Conservation (phyloP, 2,329 filamentous ascomycete genomes). For the Ilyonectria sp. region DNA sequence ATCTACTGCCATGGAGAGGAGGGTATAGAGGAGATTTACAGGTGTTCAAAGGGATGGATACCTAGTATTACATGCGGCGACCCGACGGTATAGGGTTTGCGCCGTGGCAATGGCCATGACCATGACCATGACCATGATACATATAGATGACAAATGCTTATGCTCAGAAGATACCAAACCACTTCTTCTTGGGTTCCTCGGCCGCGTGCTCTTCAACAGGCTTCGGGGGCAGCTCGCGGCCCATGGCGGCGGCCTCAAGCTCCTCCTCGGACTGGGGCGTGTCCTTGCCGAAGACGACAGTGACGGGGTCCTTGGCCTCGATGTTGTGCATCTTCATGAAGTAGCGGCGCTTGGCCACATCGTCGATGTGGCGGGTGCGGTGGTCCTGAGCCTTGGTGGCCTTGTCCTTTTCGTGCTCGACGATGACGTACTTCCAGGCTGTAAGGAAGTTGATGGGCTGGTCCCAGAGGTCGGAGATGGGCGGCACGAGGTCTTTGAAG, state of each 20-base stretch:
- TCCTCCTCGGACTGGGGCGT: conserved; percentile 55
- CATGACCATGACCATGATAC: conserved; percentile 21
- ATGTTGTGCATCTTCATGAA: conserved; percentile 91
- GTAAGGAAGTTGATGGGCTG: conserved; percentile 79
- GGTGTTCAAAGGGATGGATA: conserved; percentile 32
- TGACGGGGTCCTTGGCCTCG: conserved; percentile 73
- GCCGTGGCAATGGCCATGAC: conserved; percentile 37
- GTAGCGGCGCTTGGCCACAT: conserved; percentile 87
- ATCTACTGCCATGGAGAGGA: conserved; percentile 13
- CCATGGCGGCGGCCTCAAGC: conserved; percentile 55
- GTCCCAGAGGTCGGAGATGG: conserved; percentile 76
- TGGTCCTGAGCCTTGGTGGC: conserved; percentile 79
- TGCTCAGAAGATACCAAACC: conserved; percentile 85
- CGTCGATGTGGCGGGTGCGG: conserved; percentile 82
- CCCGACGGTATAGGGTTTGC: conserved; percentile 26
- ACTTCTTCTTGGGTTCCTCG: conserved; percentile 75
- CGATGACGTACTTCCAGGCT: conserved; percentile 80
- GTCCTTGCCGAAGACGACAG: conserved; percentile 59
- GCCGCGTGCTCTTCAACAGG: conserved; percentile 48
- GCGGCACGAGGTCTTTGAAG: conserved; percentile 84
- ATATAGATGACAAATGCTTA: conserved; percentile 4
- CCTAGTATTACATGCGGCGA: conserved; percentile 41
- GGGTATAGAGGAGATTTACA: conserved; percentile 24
- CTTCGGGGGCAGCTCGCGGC: conserved; percentile 52
- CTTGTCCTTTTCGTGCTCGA: conserved; percentile 81